These are phyloP conservation scores for Rhipidocladum racemiflorum DNA, from an alignment of 176 grass and related monocot genomes.

Conservation along the genomic window DNA sequence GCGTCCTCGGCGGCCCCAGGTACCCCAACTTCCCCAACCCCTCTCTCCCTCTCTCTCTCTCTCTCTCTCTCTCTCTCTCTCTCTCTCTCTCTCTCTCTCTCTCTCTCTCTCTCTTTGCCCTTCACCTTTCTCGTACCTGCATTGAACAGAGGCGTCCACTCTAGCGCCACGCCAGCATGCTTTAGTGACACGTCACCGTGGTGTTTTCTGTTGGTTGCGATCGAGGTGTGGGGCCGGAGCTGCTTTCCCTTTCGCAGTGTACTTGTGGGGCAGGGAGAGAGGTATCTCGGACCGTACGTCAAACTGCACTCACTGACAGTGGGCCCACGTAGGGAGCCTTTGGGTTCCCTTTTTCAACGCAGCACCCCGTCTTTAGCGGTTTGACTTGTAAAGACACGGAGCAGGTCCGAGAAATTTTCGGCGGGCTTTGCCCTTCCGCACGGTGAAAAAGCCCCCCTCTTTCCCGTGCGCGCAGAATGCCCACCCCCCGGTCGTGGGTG, in stretches of 20 bases:
- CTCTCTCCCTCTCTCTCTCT: background rate
- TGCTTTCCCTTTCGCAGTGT: background rate
- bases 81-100: fast-evolving
- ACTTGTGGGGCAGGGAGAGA: background rate
- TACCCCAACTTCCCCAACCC: background rate
- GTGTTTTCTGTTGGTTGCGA: background rate
- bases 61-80: fast-evolving
- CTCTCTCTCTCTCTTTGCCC: background rate
- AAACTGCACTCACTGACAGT: background rate
- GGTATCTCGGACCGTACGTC: background rate
- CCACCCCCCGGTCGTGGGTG: background rate
- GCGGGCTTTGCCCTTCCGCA: background rate
- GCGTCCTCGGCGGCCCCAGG: constrained; percentile 87
- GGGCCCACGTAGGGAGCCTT: background rate
- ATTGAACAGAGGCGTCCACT: background rate
- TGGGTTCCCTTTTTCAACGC: background rate
- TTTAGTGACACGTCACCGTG: background rate
- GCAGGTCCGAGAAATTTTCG: background rate
- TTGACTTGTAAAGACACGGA: background rate
- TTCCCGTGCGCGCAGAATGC: background rate
- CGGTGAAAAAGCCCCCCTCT: background rate
- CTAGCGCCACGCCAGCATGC: background rate
- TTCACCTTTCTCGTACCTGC: background rate
- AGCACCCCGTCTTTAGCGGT: background rate
- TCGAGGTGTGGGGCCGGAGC: background rate